Percentiles rank a stretch among this genome's conserved stretches.
Conservation (phyloP, 352 stramenopile species). For the Phytophthora sp. region DNA sequence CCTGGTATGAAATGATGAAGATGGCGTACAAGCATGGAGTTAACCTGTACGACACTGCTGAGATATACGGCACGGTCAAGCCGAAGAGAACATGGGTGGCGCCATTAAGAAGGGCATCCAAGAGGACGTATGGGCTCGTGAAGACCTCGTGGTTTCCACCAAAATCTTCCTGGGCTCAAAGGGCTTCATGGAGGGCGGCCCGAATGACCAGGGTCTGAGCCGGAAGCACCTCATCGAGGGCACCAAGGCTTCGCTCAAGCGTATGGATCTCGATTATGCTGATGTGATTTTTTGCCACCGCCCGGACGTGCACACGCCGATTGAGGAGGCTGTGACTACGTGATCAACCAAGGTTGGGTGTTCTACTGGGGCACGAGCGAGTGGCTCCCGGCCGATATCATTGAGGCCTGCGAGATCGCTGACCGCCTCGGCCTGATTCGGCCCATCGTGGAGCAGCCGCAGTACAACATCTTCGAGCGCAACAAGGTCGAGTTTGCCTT, state of each 20-base stretch:
- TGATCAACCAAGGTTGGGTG: conserved; percentile 13
- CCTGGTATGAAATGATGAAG: conserved; percentile 24
- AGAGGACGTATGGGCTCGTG: no score
- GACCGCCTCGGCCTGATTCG: conserved; percentile 41
- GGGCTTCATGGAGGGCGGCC: background rate
- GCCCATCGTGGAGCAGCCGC: conserved; percentile 41
- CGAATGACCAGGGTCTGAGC: conserved; percentile 9
- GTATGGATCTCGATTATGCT: conserved; percentile 26
- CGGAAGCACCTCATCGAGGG: conserved; percentile 35
- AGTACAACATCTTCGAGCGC: conserved; percentile 51
- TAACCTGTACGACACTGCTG: conserved; percentile 30
- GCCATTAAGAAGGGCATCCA: conserved; percentile 8
- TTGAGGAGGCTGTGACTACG: conserved; percentile 28
- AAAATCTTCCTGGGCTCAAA: conserved; percentile 43
- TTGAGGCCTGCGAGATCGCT: conserved; percentile 57
- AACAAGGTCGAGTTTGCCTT: conserved; percentile 58
- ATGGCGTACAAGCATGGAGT: conserved; percentile 1
- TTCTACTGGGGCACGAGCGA: conserved; percentile 16
- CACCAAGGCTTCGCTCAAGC: conserved; percentile 26
- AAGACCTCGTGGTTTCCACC: conserved; percentile 38
- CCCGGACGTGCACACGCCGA: conserved; percentile 35
- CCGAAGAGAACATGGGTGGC: background rate
- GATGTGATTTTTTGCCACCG: conserved; percentile 52
- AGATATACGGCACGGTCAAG: conserved; percentile 14
- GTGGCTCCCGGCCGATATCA: conserved; percentile 45